These are phyloP conservation scores for Orbilia ellipsospora DNA, from an alignment of 2,329 filamentous ascomycete genomes.

Conservation along the genomic window DNA sequence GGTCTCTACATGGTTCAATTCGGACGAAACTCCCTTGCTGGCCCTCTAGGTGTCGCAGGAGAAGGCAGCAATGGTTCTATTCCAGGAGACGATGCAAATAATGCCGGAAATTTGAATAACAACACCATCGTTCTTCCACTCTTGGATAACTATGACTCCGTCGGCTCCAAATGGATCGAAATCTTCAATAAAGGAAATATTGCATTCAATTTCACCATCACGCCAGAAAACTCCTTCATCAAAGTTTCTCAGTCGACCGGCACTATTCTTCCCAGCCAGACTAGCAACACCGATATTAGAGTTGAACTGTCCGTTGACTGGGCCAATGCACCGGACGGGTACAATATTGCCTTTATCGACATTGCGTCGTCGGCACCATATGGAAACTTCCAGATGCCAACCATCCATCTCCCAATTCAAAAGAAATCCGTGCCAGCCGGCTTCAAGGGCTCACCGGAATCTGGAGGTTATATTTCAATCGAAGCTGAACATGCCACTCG, in stretches of 20 bases:
- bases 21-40: conserved; percentile 70
- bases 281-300: conserved; percentile 66
- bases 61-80: conserved; percentile 75
- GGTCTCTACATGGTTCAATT: conserved; percentile 71
- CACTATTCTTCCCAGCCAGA: conserved; percentile 64
- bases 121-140: conserved; percentile 69
- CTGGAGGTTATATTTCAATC: conserved; percentile 70
- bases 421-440: conserved; percentile 66
- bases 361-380: conserved; percentile 59
- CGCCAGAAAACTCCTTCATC: conserved; percentile 67
- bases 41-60: conserved; percentile 72
- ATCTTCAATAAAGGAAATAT: conserved; percentile 71
- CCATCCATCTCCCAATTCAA: conserved; percentile 69
- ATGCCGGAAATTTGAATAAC: conserved; percentile 66
- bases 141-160: conserved; percentile 70
- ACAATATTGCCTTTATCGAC: conserved; percentile 61
- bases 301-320: conserved; percentile 71
- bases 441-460: conserved; percentile 74
- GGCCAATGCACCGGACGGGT: conserved; percentile 64
- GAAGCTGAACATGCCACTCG: conserved; percentile 67
- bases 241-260: conserved; percentile 67
- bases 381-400: conserved; percentile 62
- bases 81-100: conserved; percentile 74
- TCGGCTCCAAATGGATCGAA: conserved; percentile 70
- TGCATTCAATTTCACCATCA: conserved; percentile 68